Evolutionary conservation across 176 grass and related monocot species (phyloP).

Genomic region (Eragrostis nindensis): DNA sequence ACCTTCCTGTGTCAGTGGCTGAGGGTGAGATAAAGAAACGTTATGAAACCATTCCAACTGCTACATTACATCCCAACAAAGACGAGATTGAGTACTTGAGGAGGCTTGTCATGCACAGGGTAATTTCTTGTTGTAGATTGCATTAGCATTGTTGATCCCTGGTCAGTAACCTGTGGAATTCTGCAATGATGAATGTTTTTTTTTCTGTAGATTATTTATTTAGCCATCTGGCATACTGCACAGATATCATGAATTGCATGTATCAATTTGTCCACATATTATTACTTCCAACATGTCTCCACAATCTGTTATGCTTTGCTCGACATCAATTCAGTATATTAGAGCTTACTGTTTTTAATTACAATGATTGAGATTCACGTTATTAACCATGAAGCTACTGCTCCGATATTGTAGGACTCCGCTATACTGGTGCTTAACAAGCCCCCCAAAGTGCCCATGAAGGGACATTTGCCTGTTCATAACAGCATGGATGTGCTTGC

Average conservation of each 20-base stretch:
- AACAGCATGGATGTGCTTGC: slow-evolving; percentile 91
- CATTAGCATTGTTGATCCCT: background rate
- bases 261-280: no score
- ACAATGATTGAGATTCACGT: no score
- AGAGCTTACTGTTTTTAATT: no score
- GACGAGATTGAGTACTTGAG: slow-evolving; percentile 86
- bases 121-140: slow-evolving; percentile 19
- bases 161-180: background rate
- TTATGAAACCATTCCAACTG: slow-evolving; percentile 75
- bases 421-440: slow-evolving; percentile 86
- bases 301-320: no score
- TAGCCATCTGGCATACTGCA: no score
- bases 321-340: no score
- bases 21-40: slow-evolving; percentile 71
- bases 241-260: background rate
- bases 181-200: background rate
- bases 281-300: no score
- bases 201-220: background rate
- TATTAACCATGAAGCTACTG: no score
- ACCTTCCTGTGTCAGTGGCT: slow-evolving; percentile 66
- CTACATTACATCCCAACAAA: slow-evolving; percentile 71
- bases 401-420: slow-evolving; percentile 62
- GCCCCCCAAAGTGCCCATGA: slow-evolving; percentile 78
- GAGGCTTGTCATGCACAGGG: slow-evolving; percentile 82
- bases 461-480: slow-evolving; percentile 88